These are phyloP conservation scores for Salicornia ramosissima DNA, from an alignment of 148 eudicot genomes.

Conservation along the genomic window DNA sequence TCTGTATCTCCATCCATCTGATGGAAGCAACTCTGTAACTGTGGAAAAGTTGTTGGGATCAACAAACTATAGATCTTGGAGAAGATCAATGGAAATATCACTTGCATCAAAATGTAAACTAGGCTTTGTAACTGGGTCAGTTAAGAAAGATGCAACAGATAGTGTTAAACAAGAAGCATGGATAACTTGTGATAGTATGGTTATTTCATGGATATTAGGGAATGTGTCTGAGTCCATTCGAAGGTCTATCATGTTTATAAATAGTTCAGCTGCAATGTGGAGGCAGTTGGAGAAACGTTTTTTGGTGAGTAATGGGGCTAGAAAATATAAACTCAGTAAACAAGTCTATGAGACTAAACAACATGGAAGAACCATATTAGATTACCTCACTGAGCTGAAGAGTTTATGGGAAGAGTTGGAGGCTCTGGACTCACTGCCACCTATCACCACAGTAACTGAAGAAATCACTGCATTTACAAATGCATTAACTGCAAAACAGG, in stretches of 20 bases:
- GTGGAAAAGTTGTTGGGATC: not conserved
- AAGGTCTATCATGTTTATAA: not conserved
- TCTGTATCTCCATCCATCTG: not conserved
- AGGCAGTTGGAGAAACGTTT: not conserved
- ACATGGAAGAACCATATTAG: not conserved
- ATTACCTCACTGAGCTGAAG: not conserved
- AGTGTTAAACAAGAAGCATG: not conserved
- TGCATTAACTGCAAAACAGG: not conserved
- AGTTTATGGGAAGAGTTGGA: not conserved
- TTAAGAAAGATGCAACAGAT: not conserved
- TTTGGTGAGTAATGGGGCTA: not conserved
- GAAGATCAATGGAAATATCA: not conserved
- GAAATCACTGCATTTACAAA: not conserved
- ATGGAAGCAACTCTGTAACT: not conserved
- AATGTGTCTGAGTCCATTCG: not conserved
- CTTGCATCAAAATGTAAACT: not conserved
- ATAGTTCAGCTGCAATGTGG: not conserved
- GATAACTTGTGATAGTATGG: not conserved
- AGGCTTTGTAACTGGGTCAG: not conserved
- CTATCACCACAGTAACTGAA: not conserved
- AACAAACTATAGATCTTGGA: not conserved
- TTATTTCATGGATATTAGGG: not conserved
- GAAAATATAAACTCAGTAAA: not conserved
- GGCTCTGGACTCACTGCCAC: not conserved
- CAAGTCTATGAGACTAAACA: not conserved